Conservation (phyloP, 208 protist species). For the Entamoeba moshkovskii region DNA sequence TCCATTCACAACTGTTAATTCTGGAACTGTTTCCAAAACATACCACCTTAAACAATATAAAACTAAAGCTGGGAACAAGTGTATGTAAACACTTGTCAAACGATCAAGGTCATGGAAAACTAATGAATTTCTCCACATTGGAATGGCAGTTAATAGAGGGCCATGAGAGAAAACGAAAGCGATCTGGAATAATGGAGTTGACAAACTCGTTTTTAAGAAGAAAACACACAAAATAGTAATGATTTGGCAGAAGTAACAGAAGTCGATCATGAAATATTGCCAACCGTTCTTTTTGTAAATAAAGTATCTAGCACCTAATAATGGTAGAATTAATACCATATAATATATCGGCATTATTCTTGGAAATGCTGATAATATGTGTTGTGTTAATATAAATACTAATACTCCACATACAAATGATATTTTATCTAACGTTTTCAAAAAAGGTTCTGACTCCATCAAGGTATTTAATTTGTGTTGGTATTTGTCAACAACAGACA, state of each 20-base stretch:
- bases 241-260: neutral
- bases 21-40: neutral
- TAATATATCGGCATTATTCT: neutral
- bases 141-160: constrained; percentile 36
- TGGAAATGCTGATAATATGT: neutral
- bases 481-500: neutral
- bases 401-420: neutral
- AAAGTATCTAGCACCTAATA: neutral
- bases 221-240: neutral
- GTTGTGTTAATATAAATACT: neutral
- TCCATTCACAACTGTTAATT: neutral
- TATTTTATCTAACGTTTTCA: neutral
- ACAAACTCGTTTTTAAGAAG: neutral
- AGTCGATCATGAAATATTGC: neutral
- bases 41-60: constrained; percentile 14
- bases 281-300: neutral
- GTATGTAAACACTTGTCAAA: constrained; percentile 44
- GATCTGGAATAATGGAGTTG: neutral
- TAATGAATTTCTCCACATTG: constrained; percentile 42
- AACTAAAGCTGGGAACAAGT: constrained; percentile 37
- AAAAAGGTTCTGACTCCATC: neutral
- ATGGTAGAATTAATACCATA: neutral
- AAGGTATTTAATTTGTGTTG: neutral
- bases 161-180: constrained; percentile 19
- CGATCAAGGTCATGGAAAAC: constrained; percentile 48